Base-by-base conservation (phyloP, 129 eudicot species). In the Apium graveolens region DNA sequence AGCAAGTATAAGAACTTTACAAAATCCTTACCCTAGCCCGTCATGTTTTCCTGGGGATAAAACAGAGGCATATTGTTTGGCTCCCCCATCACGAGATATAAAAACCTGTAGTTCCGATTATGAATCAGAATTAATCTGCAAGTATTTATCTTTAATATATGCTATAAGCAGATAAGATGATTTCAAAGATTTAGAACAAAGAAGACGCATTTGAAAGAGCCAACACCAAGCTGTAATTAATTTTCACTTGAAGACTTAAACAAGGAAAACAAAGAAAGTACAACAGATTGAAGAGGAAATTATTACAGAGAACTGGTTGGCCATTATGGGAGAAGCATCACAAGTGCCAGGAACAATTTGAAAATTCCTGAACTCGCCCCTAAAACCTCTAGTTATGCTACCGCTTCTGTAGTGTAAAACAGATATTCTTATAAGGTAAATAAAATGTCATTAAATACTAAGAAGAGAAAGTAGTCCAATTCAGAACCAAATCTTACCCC, bases 251-350 rank as follows among this genome's bases (percentile, higher is more conserved):
- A 27, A 21, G 27, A 72, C 27, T 4, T 72, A 72, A 41, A 24
- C 16, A 42, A 42, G 20, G n/a, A 65, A 32, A n/a, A 29, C 34
- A 65, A 29, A 31, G 1, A 44, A 44, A 11, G 48, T 44, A 39
- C 2, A 27, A 41, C 24, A n/a, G 27, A 75, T 26, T 48, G 76
- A 81, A 79, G 84, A 66, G 70, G 38, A 78, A 88, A 82, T 83
- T 35, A 65, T 91, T 88, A 94, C 98, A 53, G 98, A 94, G 88
- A 94, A 94, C 78, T 94, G 98, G 90, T 94, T 90, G 90, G 98
- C 93, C 98, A 94, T 94, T 80, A 94, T 79, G 70, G 98, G 97
- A 72, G 98, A 89, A 82, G 98, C 80, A 82, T 94, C 98, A 82
- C 98, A 94, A 80, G 87, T 83, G 81, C 98, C 97, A 78, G 98